Percentiles rank a stretch among this genome's conserved stretches.
Conservation (phyloP, 2,329 filamentous ascomycete species). For the Pseudopyrenochaeta lycopersici region DNA sequence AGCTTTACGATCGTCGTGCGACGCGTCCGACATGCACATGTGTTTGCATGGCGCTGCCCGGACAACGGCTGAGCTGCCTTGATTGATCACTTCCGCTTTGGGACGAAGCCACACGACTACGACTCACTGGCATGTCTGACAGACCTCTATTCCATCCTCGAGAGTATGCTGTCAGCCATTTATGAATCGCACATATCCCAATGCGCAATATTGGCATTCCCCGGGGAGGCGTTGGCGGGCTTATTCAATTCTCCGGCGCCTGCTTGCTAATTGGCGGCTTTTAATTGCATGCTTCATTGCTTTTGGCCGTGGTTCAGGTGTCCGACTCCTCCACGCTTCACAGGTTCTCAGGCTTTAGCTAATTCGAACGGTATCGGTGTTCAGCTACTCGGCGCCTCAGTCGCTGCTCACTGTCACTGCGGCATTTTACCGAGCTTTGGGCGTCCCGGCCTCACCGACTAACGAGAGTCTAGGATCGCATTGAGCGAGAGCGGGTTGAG, state of each 20-base stretch:
- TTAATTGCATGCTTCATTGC: slow-evolving; percentile 15
- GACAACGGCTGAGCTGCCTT: slow-evolving; percentile 22
- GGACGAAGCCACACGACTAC: slow-evolving; percentile 11
- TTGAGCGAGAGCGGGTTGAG: slow-evolving; percentile 24
- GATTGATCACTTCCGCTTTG: slow-evolving; percentile 16
- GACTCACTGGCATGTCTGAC: background rate
- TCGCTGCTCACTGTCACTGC: slow-evolving; percentile 14
- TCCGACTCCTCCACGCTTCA: background rate
- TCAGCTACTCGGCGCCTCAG: background rate
- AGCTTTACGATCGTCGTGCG: slow-evolving; percentile 16
- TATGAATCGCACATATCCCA: slow-evolving; percentile 4
- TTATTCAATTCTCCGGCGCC: slow-evolving; percentile 6
- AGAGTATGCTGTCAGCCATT: slow-evolving; percentile 14
- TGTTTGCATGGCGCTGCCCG: slow-evolving; percentile 27
- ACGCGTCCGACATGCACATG: slow-evolving; percentile 6
- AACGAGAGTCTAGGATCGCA: slow-evolving; percentile 14
- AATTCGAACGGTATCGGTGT: slow-evolving; percentile 9
- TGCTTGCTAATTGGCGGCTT: slow-evolving; percentile 8
- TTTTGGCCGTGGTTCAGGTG: slow-evolving; percentile 18
- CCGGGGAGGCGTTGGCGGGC: slow-evolving; percentile 9
- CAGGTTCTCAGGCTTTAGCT: slow-evolving; percentile 2
- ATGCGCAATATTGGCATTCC: slow-evolving; percentile 5
- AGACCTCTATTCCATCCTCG: background rate
- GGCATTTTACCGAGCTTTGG: slow-evolving; percentile 19
- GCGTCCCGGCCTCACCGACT: slow-evolving; percentile 15